phyloP scores from a whole-genome alignment of 1,284 basidiomycete genomes.

The Microbotryum lychnidis-dioicae region DNA sequence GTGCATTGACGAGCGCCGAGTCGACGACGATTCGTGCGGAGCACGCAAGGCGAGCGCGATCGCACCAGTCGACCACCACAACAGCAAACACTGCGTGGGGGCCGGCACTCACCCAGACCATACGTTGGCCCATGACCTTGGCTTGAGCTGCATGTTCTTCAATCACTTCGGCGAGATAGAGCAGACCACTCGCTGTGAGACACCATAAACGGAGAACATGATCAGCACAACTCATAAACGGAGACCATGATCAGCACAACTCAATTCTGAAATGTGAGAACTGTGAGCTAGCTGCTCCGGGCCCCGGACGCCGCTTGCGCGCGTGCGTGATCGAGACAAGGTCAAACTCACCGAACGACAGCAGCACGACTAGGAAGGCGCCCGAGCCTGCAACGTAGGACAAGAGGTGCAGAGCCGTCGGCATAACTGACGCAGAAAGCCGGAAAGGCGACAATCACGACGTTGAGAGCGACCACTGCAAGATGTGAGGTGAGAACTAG shows the following conservation, averaged over 20 bases:
- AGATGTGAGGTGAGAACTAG: too few relatives aligned
- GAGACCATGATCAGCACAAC: slow-evolving; percentile 4
- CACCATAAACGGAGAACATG: not conserved
- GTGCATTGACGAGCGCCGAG: too few relatives aligned
- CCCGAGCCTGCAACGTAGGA: slow-evolving; percentile 56
- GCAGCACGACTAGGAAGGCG: slow-evolving; percentile 67
- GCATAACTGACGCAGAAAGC: slow-evolving; percentile 11
- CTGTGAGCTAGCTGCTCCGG: too few relatives aligned
- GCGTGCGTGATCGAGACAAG: not conserved
- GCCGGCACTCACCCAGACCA: slow-evolving; percentile 64
- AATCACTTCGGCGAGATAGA: slow-evolving; percentile 75
- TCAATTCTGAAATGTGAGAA: too few relatives aligned
- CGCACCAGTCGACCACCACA: too few relatives aligned
- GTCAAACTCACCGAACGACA: slow-evolving; percentile 57
- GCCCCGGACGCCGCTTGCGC: too few relatives aligned
- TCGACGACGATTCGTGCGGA: not conserved
- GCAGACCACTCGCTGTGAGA: slow-evolving; percentile 68
- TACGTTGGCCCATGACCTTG: slow-evolving; percentile 67
- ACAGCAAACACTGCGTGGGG: not conserved
- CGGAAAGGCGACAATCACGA: not conserved
- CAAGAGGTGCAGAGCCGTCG: slow-evolving; percentile 36
- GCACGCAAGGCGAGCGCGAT: not conserved
- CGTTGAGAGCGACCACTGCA: not conserved
- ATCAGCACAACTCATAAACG: slow-evolving; percentile 2
- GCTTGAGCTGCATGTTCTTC: slow-evolving; percentile 79